Conservation (phyloP, 768 basidiomycete genomes). For the Tulasnella sp. region DNA sequence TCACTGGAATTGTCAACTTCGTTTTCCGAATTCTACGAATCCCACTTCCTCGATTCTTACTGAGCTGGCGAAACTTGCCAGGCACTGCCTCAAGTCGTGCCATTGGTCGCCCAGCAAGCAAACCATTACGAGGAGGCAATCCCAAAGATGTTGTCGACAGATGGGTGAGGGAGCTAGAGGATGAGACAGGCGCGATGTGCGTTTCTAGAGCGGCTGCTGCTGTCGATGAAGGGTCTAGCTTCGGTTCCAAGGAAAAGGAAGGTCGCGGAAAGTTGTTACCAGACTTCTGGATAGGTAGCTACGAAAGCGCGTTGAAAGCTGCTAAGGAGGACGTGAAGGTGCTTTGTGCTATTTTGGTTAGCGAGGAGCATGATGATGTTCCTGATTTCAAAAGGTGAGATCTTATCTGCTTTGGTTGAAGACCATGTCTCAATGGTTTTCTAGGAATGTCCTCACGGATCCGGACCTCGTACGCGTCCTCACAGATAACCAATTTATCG, state of each 20-base stretch:
- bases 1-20: slow-evolving; percentile 49
- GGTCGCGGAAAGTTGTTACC: slow-evolving; percentile 37
- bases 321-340: slow-evolving; percentile 63
- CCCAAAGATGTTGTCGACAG: slow-evolving; percentile 50
- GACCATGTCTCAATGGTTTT: not conserved
- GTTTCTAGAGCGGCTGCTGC: slow-evolving; percentile 33
- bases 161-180: slow-evolving; percentile 71
- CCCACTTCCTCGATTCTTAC: slow-evolving; percentile 42
- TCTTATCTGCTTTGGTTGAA: not conserved
- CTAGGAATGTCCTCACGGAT: slow-evolving; percentile 64
- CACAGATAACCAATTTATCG: slow-evolving; percentile 58
- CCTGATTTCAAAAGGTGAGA: slow-evolving; percentile 70
- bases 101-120: slow-evolving; percentile 26
- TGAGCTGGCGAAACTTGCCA: slow-evolving; percentile 2
- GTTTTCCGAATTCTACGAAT: slow-evolving; percentile 54
- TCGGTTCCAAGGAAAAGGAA: slow-evolving; percentile 21
- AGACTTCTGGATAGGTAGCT: slow-evolving; percentile 66
- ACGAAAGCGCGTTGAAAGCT: slow-evolving; percentile 60
- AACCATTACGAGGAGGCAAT: slow-evolving; percentile 21
- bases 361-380: slow-evolving; percentile 83
- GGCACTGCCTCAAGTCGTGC: slow-evolving; percentile 27
- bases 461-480: slow-evolving; percentile 52
- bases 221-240: slow-evolving; percentile 32
- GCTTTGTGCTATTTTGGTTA: slow-evolving; percentile 70
- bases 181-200: slow-evolving; percentile 66